Evolutionary conservation across 306 rosid genomes (phyloP).

Genomic region (Sesbania bispinosa): DNA sequence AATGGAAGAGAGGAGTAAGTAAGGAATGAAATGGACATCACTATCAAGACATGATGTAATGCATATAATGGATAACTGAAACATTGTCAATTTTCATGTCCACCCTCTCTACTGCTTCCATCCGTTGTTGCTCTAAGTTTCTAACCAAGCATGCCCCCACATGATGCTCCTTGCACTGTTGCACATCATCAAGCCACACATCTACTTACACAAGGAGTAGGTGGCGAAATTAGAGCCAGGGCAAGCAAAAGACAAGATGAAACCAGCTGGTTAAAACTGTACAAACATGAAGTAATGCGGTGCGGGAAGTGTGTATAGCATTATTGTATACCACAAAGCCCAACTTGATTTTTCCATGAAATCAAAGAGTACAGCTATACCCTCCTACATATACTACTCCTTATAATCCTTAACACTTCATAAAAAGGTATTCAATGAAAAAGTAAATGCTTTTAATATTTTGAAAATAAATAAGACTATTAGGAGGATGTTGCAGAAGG

Average conservation of each 20-base stretch:
- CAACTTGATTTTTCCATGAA: not conserved
- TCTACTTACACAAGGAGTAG: not conserved
- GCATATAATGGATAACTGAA: constrained; percentile 1
- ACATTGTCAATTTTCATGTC: not conserved
- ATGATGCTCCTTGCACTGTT: not conserved
- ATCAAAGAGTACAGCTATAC: not conserved
- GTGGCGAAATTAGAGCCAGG: not conserved
- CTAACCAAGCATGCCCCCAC: not conserved
- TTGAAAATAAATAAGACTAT: too few relatives aligned
- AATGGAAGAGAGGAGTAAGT: not conserved
- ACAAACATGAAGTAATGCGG: not conserved
- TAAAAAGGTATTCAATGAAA: not conserved
- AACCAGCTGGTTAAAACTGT: not conserved
- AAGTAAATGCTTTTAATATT: not conserved
- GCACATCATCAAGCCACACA: not conserved
- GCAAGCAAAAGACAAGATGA: not conserved
- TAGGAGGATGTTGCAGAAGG: too few relatives aligned
- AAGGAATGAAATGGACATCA: constrained; percentile 4
- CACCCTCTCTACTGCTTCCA: not conserved
- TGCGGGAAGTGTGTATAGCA: not conserved
- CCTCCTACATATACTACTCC: not conserved
- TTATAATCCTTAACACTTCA: too few relatives aligned
- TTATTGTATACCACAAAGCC: not conserved
- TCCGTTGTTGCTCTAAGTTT: not conserved
- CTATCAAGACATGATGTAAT: not conserved